Conservation (phyloP, 2,329 filamentous ascomycete genomes). For the Neopestalotiopsis sp. region DNA sequence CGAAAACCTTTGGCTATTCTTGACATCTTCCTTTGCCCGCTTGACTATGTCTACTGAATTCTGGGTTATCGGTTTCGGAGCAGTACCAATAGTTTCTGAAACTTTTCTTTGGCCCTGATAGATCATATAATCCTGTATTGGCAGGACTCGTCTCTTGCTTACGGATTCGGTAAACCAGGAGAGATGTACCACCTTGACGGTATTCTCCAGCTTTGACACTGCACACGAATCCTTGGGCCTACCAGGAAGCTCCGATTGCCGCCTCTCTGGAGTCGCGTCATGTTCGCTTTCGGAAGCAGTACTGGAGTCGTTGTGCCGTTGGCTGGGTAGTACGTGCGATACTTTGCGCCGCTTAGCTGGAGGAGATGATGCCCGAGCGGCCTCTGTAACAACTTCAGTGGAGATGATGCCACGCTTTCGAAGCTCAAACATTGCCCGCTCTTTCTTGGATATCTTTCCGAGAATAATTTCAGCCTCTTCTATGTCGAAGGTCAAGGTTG, state of each 20-base stretch:
- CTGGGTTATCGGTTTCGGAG: neutral
- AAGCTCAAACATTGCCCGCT: slow-evolving; percentile 79
- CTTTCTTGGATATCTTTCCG: slow-evolving; percentile 71
- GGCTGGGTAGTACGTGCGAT: slow-evolving; percentile 25
- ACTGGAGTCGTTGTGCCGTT: slow-evolving; percentile 30
- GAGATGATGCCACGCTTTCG: slow-evolving; percentile 67
- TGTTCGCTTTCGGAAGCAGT: slow-evolving; percentile 32
- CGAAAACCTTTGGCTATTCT: slow-evolving; percentile 21
- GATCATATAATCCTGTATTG: slow-evolving; percentile 56
- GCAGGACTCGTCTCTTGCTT: slow-evolving; percentile 47
- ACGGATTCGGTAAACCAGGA: slow-evolving; percentile 63
- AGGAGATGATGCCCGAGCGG: slow-evolving; percentile 21
- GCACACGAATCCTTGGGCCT: slow-evolving; percentile 22
- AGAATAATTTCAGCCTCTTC: slow-evolving; percentile 76
- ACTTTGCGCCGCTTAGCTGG: slow-evolving; percentile 42
- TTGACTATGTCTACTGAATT: slow-evolving; percentile 34
- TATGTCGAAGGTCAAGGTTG: slow-evolving; percentile 71
- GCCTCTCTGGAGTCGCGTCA: slow-evolving; percentile 16
- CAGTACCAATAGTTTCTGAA: slow-evolving; percentile 20
- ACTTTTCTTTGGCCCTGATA: slow-evolving; percentile 52
- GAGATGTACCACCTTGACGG: slow-evolving; percentile 61
- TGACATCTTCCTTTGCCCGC: slow-evolving; percentile 31
- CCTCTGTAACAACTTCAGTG: slow-evolving; percentile 44
- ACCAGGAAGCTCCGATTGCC: slow-evolving; percentile 11
- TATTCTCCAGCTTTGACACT: slow-evolving; percentile 23